These are phyloP conservation scores for Microcyclospora pomicola DNA, from an alignment of 2,329 filamentous ascomycete genomes.

Conservation along the genomic window DNA sequence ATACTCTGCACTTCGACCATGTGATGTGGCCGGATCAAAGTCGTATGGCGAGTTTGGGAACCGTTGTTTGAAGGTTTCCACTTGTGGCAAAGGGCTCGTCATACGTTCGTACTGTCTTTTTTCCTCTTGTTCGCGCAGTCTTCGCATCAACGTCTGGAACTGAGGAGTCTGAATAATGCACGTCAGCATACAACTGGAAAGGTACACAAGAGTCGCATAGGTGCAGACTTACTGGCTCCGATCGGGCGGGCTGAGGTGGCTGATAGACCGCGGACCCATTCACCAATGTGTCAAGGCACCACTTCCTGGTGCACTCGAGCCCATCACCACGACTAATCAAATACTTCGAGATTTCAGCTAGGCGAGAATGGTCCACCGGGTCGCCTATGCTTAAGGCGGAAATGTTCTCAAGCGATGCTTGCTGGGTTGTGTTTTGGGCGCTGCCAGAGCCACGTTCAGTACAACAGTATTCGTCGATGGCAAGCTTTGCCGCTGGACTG, in stretches of 20 bases:
- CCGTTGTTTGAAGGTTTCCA: conserved; percentile 46
- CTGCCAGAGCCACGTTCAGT: conserved; percentile 4
- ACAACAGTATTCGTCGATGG: conserved; percentile 29
- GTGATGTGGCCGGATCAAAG: conserved; percentile 17
- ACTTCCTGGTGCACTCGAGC: conserved; percentile 7
- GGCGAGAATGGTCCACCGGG: conserved; percentile 57
- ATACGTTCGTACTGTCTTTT: conserved; percentile 69
- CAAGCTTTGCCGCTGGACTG: conserved; percentile 54
- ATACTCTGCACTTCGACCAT: conserved; percentile 27
- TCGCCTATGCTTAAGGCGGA: conserved; percentile 37
- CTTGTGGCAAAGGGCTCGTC: conserved; percentile 44
- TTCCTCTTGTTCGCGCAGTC: conserved; percentile 72
- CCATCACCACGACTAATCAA: conserved; percentile 26
- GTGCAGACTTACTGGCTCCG: conserved; percentile 51
- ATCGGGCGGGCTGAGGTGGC: conserved; percentile 67
- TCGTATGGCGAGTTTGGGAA: conserved; percentile 43
- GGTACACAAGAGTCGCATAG: neutral
- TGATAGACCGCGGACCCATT: conserved; percentile 58
- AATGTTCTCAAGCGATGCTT: conserved; percentile 6
- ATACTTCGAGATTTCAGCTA: conserved; percentile 47
- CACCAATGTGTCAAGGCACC: conserved; percentile 56
- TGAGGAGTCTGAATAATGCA: conserved; percentile 51
- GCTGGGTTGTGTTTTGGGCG: conserved; percentile 3
- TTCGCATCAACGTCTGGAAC: conserved; percentile 78
- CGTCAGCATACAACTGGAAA: conserved; percentile 5